Base-by-base conservation (phyloP, 2,329 filamentous ascomycete species). In the Ceratocystis smalleyi region DNA sequence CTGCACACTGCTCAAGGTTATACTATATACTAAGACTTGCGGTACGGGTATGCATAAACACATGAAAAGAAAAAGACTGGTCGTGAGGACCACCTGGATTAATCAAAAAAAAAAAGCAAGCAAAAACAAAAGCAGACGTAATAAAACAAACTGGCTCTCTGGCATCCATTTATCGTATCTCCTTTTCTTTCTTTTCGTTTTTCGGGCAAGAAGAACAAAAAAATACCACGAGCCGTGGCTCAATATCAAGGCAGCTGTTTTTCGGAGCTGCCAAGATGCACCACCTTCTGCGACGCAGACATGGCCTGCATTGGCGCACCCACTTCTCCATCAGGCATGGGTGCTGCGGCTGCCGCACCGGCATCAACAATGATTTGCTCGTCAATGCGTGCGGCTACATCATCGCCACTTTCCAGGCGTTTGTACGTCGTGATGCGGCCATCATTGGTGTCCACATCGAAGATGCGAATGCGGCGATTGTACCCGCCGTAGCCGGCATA, bases 351-450 rank as follows among this genome's bases (percentile, higher is more conserved):
- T 0, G 77, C 72, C 65, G 75, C 78, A 12, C 84, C 85, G 0
- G 77, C 81, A 59, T 87, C 83, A 54, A 88, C 83, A 64, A 88
- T 81, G 60, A 86, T 80, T 72, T 86, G 82, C 70, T 85, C 78
- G 69, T 88, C 84, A 60, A 87, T 74, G 43, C 77, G 78, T 5
- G 60, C 75, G 51, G 78, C 74, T 19, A 72, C 73, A 12, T 74
- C 77, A 47, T 84, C 78, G 51, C 82, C 83, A 68, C 81, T 78
- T 72, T 97, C 92, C 17, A 95, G 77, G 61, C 94, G 82, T 77
- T 96, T 97, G 82, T 92, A 99, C 0, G 92, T 99, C 60, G 82
- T 84, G 69, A 99, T 91, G 59, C 89, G 83, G 6, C 88, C 92
- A 66, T 89, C 84, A 71, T 95, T 95, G 75, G 91, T 89, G 73